Percentiles rank a stretch among this genome's conserved stretches.
Evolutionary conservation across 106 monocot species (phyloP).

Genomic region (Gastrodia elata): DNA sequence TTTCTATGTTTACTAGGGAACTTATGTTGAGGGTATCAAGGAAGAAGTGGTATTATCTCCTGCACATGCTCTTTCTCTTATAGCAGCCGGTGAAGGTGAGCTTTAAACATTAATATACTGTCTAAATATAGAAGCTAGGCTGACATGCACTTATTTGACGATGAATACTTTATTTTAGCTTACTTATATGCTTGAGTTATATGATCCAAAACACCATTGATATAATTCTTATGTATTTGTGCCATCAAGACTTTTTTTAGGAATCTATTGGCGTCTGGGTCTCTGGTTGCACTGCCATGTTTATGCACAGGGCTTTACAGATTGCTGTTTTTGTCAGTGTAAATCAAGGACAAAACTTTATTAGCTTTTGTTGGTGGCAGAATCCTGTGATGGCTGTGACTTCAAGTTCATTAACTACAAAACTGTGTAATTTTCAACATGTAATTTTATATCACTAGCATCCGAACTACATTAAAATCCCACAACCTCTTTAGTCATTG

Average conservation of each 20-base stretch:
- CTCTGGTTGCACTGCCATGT: neutral
- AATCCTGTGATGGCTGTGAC: too few relatives aligned
- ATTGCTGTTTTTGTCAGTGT: neutral
- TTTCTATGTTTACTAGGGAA: slow-evolving; percentile 43
- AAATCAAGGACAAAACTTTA: neutral
- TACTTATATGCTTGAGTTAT: neutral
- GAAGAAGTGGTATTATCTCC: slow-evolving; percentile 96
- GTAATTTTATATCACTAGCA: too few relatives aligned
- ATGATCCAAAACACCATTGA: neutral
- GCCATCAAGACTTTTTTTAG: neutral
- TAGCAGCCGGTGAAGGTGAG: slow-evolving; percentile 93
- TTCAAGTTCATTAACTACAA: too few relatives aligned
- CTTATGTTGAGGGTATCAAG: slow-evolving; percentile 92
- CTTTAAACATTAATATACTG: neutral
- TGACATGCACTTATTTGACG: neutral
- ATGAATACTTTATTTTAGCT: neutral
- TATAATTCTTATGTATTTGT: neutral
- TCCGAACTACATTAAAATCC: too few relatives aligned
- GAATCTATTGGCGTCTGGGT: neutral
- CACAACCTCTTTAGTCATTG: too few relatives aligned
- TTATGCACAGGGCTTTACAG: neutral
- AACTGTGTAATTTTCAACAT: too few relatives aligned
- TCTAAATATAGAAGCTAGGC: neutral
- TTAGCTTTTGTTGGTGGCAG: too few relatives aligned
- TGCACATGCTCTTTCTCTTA: slow-evolving; percentile 94